A percentile compares a stretch with the other conserved stretches of the same genome.
phyloP scores from a whole-genome alignment of 139 green algal species.

The Asterochloris sp. region DNA sequence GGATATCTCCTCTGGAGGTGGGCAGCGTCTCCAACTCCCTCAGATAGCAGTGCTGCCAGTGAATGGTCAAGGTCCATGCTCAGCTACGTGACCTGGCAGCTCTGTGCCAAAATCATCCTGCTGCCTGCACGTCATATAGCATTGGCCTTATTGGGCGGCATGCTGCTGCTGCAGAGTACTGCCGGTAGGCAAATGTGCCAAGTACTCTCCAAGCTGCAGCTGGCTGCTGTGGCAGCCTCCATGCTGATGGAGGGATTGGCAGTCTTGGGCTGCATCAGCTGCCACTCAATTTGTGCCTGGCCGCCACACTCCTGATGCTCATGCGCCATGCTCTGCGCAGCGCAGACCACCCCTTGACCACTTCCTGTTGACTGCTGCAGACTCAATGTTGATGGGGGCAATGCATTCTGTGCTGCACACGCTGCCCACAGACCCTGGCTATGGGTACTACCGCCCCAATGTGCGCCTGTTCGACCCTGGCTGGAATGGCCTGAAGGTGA shows the following conservation, averaged over 20 bases:
- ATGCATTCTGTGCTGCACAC: slow-evolving; percentile 1
- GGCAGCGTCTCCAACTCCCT: background rate
- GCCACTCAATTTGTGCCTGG: too few species aligned
- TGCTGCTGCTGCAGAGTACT: too few species aligned
- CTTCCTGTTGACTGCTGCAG: background rate
- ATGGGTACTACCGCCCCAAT: background rate
- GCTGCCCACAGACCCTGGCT: slow-evolving; percentile 15
- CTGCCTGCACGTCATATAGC: background rate
- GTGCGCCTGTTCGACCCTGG: slow-evolving; percentile 16
- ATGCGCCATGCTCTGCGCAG: too few species aligned
- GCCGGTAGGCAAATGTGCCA: too few species aligned
- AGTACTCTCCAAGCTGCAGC: too few species aligned
- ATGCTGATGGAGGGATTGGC: too few species aligned
- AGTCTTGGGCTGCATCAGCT: too few species aligned
- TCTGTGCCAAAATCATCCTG: too few species aligned
- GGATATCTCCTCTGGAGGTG: slow-evolving; percentile 13
- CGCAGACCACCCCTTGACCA: background rate
- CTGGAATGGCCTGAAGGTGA: slow-evolving; percentile 14
- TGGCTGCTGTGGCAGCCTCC: too few species aligned
- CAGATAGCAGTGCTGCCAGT: too few species aligned
- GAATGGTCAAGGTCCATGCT: too few species aligned
- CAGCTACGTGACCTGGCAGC: background rate
- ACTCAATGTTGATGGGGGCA: slow-evolving; percentile 5
- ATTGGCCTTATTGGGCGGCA: background rate
- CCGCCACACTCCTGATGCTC: too few species aligned